phyloP scores from a whole-genome alignment of 331 rosid species.

The Erythrophleum ivorense region DNA sequence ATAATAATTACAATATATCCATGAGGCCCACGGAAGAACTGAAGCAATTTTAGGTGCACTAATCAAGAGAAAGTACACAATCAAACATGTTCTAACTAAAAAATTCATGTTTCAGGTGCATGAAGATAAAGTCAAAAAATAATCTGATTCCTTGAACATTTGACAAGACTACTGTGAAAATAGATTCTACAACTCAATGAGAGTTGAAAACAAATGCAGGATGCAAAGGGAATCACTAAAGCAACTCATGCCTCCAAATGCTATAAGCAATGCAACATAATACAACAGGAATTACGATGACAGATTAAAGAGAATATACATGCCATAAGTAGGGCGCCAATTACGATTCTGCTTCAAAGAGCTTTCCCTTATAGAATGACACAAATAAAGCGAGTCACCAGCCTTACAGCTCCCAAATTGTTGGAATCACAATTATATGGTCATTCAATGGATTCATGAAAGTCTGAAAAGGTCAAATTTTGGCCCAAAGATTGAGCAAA shows the following conservation, averaged over 20 bases:
- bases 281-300: not conserved
- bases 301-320: not conserved
- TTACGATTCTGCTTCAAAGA: not conserved
- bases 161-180: not conserved
- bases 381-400: not conserved
- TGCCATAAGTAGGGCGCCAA: not conserved
- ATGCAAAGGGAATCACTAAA: not conserved
- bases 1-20: not conserved
- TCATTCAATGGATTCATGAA: not conserved
- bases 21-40: not conserved
- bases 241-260: not conserved
- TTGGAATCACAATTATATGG: not conserved
- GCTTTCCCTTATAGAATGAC: not conserved
- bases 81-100: not conserved
- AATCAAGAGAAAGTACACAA: not conserved
- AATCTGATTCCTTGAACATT: not conserved
- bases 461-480: not conserved
- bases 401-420: conserved; percentile 10
- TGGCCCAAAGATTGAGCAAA: not conserved
- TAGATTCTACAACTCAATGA: not conserved
- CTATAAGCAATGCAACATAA: not conserved
- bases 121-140: not conserved
- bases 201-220: not conserved
- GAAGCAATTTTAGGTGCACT: not conserved
- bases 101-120: not conserved